Evolutionary conservation across 2,329 filamentous ascomycete genomes (phyloP).

Genomic region (Pseudonectria buxi): DNA sequence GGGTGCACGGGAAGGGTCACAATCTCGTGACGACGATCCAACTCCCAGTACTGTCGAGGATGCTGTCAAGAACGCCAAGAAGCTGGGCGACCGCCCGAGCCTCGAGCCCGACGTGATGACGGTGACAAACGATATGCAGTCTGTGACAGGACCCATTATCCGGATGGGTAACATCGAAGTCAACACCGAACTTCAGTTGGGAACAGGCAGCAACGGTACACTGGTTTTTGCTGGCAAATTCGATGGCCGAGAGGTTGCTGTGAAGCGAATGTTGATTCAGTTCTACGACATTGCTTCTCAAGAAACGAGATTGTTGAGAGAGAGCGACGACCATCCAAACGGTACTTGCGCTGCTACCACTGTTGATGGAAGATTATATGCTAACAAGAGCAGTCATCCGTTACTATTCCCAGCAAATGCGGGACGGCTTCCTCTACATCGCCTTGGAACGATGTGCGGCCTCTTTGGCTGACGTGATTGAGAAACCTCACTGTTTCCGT

Average conservation of each 20-base stretch:
- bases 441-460: slow-evolving; percentile 90
- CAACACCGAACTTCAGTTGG: slow-evolving; percentile 55
- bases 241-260: slow-evolving; percentile 85
- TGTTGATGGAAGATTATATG: no score
- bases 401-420: slow-evolving; percentile 88
- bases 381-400: slow-evolving; percentile 64
- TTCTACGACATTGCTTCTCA: slow-evolving; percentile 95
- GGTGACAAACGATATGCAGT: slow-evolving; percentile 49
- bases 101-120: slow-evolving; percentile 58
- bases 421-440: slow-evolving; percentile 89
- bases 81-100: slow-evolving; percentile 45
- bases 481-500: slow-evolving; percentile 61
- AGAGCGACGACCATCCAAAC: slow-evolving; percentile 93
- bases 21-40: slow-evolving; percentile 42
- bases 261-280: slow-evolving; percentile 93
- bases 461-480: slow-evolving; percentile 84
- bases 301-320: slow-evolving; percentile 81
- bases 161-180: slow-evolving; percentile 59
- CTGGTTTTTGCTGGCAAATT: slow-evolving; percentile 93
- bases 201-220: slow-evolving; percentile 91
- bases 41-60: slow-evolving; percentile 50
- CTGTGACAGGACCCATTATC: slow-evolving; percentile 52
- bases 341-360: slow-evolving; percentile 32
- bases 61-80: slow-evolving; percentile 52
- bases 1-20: slow-evolving; percentile 46